Evolutionary conservation across 1,284 basidiomycete species (phyloP).

Genomic region (Lentinula novae-zelandiae): DNA sequence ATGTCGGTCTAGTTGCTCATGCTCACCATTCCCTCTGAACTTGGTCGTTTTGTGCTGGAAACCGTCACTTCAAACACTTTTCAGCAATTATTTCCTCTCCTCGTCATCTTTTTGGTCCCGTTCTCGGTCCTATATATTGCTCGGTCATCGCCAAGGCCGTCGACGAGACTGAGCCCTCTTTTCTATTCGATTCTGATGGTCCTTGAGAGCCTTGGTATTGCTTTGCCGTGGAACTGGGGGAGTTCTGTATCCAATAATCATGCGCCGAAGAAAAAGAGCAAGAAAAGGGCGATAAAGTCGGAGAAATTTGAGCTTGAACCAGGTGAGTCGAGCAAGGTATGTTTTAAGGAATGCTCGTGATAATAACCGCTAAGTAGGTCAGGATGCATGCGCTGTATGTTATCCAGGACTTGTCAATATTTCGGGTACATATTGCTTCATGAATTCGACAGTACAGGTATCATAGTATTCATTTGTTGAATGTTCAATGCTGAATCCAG

Average conservation of each 20-base stretch:
- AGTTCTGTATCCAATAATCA: constrained; percentile 19
- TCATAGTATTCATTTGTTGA: background rate
- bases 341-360: background rate
- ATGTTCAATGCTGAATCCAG: background rate
- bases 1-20: constrained; percentile 7
- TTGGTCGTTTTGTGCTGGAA: constrained; percentile 2
- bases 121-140: constrained; percentile 40
- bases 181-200: constrained; percentile 46
- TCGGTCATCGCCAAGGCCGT: constrained; percentile 18
- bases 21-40: background rate
- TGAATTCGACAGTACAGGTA: constrained; percentile 92
- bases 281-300: constrained; percentile 4
- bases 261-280: constrained; percentile 28
- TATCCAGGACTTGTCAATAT: constrained; percentile 91
- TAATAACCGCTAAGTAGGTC: background rate
- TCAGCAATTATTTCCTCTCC: constrained; percentile 53
- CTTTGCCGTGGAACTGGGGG: constrained; percentile 59
- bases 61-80: constrained; percentile 20
- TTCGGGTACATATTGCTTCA: constrained; percentile 93
- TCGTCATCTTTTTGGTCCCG: constrained; percentile 53
- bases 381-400: constrained; percentile 34
- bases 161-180: constrained; percentile 22
- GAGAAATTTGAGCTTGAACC: background rate
- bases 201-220: constrained; percentile 47
- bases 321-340: background rate